These are phyloP conservation scores for Aspergillaceae sp. DNA, from an alignment of 2,329 filamentous ascomycete genomes.

Conservation along the genomic window DNA sequence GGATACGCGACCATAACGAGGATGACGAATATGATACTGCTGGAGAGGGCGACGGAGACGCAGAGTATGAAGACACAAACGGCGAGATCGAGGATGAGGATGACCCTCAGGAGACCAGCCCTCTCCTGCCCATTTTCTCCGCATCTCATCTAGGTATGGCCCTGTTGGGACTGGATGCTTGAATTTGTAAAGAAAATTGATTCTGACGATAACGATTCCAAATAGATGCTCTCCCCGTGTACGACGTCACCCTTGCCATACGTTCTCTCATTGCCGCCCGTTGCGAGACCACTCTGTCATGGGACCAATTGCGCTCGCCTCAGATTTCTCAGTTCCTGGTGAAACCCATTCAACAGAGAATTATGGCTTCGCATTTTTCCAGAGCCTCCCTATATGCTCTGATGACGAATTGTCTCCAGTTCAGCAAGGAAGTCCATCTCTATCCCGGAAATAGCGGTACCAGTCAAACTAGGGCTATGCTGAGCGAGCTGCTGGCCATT, in stretches of 20 bases:
- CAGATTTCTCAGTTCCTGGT: constrained; percentile 93
- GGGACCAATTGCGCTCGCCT: constrained; percentile 92
- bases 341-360: constrained; percentile 89
- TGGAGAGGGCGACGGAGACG: constrained; percentile 29
- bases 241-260: constrained; percentile 83
- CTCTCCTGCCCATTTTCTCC: constrained; percentile 69
- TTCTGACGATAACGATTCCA: neutral
- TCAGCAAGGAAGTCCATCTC: constrained; percentile 73
- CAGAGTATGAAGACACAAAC: constrained; percentile 24
- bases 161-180: too few relatives aligned
- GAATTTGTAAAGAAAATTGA: too few relatives aligned
- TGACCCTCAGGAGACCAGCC: constrained; percentile 39
- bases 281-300: constrained; percentile 85
- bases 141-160: constrained; percentile 62
- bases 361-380: constrained; percentile 73
- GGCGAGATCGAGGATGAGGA: constrained; percentile 35
- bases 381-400: constrained; percentile 80
- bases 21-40: constrained; percentile 29
- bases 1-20: constrained; percentile 21
- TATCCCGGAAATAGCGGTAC: constrained; percentile 78
- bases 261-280: constrained; percentile 73
- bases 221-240: constrained; percentile 74
- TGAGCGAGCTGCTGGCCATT: constrained; percentile 85
- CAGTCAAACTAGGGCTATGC: constrained; percentile 73
- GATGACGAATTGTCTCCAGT: constrained; percentile 90